phyloP scores from a whole-genome alignment of 1,284 basidiomycete species.

The Trichosporon sp. region DNA sequence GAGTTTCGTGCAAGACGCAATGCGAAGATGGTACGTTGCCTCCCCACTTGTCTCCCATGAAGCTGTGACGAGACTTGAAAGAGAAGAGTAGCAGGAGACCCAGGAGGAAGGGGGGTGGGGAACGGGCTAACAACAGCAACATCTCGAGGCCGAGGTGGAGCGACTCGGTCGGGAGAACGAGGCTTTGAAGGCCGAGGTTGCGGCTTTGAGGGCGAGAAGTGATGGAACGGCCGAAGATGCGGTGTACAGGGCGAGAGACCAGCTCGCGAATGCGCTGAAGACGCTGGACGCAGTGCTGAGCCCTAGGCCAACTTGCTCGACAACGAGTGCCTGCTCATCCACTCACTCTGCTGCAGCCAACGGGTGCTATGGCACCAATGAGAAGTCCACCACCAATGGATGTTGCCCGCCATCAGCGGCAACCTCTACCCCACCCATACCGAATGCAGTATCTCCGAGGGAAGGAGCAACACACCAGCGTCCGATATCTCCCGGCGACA shows the following conservation, averaged over 20 bases:
- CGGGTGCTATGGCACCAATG: neutral
- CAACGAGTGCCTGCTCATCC: neutral
- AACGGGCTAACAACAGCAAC: slow-evolving; percentile 1
- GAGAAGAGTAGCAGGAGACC: too few relatives aligned
- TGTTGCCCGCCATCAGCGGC: neutral
- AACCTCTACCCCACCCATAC: too few relatives aligned
- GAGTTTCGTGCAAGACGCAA: neutral
- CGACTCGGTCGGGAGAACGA: neutral
- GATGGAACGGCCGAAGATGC: neutral
- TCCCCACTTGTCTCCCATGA: neutral
- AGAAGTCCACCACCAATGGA: neutral
- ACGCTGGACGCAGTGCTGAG: neutral
- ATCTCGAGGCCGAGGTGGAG: slow-evolving; percentile 11
- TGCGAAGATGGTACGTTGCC: neutral
- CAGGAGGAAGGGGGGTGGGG: too few relatives aligned
- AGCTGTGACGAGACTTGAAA: neutral
- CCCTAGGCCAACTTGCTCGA: neutral
- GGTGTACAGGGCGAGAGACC: neutral
- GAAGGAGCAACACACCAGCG: too few relatives aligned
- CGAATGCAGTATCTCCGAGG: too few relatives aligned
- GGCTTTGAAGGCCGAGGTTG: neutral
- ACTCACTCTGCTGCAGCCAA: neutral
- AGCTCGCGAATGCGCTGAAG: neutral
- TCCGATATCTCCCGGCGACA: neutral
- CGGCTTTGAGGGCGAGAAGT: neutral